Evolutionary conservation across 139 green algal genomes (phyloP), one percentile per base, ranked within the genome.

Genomic region (Coccomyxa sp.): DNA sequence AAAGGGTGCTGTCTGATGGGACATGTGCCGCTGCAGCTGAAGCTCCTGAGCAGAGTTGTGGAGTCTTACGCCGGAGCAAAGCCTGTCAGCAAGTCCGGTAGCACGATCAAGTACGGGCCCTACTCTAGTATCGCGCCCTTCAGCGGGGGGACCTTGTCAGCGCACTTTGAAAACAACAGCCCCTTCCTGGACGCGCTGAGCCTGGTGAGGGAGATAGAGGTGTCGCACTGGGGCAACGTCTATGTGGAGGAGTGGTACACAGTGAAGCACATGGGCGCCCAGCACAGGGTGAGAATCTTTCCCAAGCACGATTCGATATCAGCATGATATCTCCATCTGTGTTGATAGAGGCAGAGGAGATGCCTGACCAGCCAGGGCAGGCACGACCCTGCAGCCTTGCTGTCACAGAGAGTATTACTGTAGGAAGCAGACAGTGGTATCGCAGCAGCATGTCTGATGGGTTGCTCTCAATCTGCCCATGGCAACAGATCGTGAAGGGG

Each of bases 181-280:
- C 89, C 86, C 2, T 96, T 97, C 80, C 85, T 82, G 22, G 76
- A 91, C 83, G 83, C 84, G 0, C 75, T 74, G 22, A 81, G 79
- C 1, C 73, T 94, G 55, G 88, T 89, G 37, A 85, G 90, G 16
- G 94, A 98, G 85, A 91, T 98, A 14, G 86, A 97, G 82, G 76
- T 98, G n/a, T 97, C 92, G 34, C 90, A 94, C 77, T 97, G 93
- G 94, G 93, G 94, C 72, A 97, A 94, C 79, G 91, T 97, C 50
- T 94, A 96, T 54, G 89, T 98, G 73, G 92, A 95, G 83, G 94
- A 98, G 87, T 76, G 77, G 36, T 98, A 97, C 81, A 82, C 89
- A 39, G 77, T 98, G 68, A 82, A 84, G 75, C 87, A 96, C 73
- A 86, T 78, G 18, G 91, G 91, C 4, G 82, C 91, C 16, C 54